Evolutionary conservation across 2,329 filamentous ascomycete species (phyloP), one percentile per base, ranked within the genome.

Genomic region (Gaeumannomyces sp.): DNA sequence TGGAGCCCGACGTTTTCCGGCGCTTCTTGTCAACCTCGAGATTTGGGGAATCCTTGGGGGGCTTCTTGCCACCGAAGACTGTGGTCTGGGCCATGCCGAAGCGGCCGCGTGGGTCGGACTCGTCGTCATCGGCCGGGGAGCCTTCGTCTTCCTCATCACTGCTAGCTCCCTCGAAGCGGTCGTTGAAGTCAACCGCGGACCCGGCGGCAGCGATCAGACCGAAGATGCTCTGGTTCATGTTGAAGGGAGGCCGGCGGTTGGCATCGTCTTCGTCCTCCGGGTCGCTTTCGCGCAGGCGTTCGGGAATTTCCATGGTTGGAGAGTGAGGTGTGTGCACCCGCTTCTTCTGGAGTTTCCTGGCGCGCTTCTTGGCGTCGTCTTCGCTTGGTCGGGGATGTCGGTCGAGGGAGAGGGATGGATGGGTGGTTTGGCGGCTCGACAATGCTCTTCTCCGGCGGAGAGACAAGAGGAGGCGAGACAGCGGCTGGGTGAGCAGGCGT

Each of bases 221-320:
- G 75, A 97, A 96, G 64, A 98, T 89, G 69, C 92, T 96, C 80
- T 97, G 93, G 76, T 97, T 95, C 88, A 96, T 92, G 72, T 93
- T 92, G 77, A 86, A 80, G 11, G 71, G 74, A 2, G 80, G 76
- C 5, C 76, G 76, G 60, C 79, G 69, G 59, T 81, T 76, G 53
- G 83, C 80, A 69, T 85, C 80, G 60, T 83, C 81, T 38, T 74
- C 76, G 25, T 78, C 78, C n/a, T 77, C 77, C 66, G 83, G 78
- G 65, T 81, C 82, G 59, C 73, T 70, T 60, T 81, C 78, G 71
- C 78, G 80, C 53, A 87, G 74, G 25, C 79, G 80, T 29, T 85
- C 83, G 16, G 84, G 84, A 7, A 86, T 78, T 65, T 84, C 79
- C 76, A 82, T 78, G 16, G 77, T 77, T 2, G 77, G 74, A 3